Evolutionary conservation across 176 grass and related monocot genomes (phyloP), one percentile per base, ranked within the genome.

Genomic region (Eragrostis nindensis): DNA sequence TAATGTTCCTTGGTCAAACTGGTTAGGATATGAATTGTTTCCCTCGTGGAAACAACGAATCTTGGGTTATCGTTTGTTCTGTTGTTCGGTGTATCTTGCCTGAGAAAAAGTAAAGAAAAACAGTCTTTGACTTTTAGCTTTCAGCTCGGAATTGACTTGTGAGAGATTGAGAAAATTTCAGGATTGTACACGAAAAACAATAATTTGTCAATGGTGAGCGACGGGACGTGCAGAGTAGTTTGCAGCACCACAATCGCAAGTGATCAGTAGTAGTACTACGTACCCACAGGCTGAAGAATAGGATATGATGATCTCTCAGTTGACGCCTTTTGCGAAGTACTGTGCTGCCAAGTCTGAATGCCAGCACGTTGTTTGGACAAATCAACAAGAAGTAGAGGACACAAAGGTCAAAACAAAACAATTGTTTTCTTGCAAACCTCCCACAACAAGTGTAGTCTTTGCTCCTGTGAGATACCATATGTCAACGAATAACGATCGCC

Each of bases 311-410:
- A 36, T 36, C 32, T 36, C 32, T 36, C 32, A 36, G 16, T 36
- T n/a, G 19, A 61, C 15, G 46, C 5, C 4, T 5, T 7, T 65
- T 19, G 78, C 41, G 43, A 18, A 11, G 49, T 56, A 27, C 21
- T 43, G 18, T n/a, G 63, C 41, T 38, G 60, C 32, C 52, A 36
- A 73, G 49, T 8, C 12, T 18, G 17, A 24, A 24, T 42, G 27
- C 40, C 69, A 70, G 62, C 82, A 84, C 81, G 81, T 88, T 54
- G 54, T 10, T 17, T 46, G 60, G 41, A n/a, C 22, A 74, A 68
- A 75, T 75, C 52, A 80, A 44, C 18, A 0, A 62, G 0, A 61
- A 84, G 68, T 80, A 55, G 9, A 53, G 17, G 62, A 79, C 75
- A 26, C 2, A 30, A 78, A 88, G 60, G 86, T 69, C 29, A 62